These are phyloP conservation scores for Monilinia aucupariae DNA, from an alignment of 2,329 filamentous ascomycete species.

Conservation along the genomic window DNA sequence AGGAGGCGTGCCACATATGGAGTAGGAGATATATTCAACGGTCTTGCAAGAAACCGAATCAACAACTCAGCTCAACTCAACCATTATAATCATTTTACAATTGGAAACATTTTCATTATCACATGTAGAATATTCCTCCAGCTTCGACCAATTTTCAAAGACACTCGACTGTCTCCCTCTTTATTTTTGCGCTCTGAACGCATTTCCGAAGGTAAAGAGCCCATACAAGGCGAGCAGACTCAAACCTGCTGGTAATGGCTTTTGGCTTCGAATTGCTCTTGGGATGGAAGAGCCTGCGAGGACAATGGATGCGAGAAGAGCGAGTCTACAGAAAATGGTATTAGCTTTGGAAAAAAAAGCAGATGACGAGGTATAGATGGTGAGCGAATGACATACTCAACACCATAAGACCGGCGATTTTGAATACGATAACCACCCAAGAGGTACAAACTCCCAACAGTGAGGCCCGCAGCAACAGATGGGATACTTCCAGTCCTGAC, in stretches of 20 bases:
- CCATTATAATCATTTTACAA: neutral
- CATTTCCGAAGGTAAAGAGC: constrained; percentile 71
- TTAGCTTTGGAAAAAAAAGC: constrained; percentile 1
- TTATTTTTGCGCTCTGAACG: constrained; percentile 42
- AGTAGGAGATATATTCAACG: neutral
- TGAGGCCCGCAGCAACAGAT: constrained; percentile 76
- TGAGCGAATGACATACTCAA: constrained; percentile 47
- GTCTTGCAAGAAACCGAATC: neutral
- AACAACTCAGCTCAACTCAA: constrained; percentile 7
- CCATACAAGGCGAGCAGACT: constrained; percentile 76
- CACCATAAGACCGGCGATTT: constrained; percentile 68
- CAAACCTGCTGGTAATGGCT: constrained; percentile 77
- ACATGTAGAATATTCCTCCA: neutral
- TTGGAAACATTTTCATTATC: neutral
- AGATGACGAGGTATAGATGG: neutral
- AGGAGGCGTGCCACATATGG: neutral
- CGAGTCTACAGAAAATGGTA: constrained; percentile 42
- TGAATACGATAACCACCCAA: constrained; percentile 78
- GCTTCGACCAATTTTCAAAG: constrained; percentile 31
- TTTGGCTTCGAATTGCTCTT: constrained; percentile 73
- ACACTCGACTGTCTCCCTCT: constrained; percentile 27
- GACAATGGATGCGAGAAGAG: constrained; percentile 80
- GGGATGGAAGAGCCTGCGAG: constrained; percentile 81
- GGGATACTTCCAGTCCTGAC: constrained; percentile 78
- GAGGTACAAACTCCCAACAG: constrained; percentile 70